phyloP scores from a whole-genome alignment of 2,329 filamentous ascomycete species.

The Cordyceps cateniannulata region DNA sequence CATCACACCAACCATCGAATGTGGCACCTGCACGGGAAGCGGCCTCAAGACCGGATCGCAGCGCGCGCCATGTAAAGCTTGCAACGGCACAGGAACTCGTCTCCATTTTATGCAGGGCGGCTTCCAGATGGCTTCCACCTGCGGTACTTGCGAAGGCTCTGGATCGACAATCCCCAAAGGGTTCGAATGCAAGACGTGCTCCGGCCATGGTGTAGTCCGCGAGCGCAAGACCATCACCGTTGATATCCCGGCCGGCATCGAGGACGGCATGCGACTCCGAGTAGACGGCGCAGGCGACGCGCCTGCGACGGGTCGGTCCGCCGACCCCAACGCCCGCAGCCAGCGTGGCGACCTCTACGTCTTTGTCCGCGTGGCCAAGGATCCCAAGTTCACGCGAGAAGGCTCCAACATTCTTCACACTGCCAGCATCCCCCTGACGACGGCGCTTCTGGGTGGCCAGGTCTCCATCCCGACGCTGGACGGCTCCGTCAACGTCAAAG shows the following conservation, averaged over 20 bases:
- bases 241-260: slow-evolving; percentile 91
- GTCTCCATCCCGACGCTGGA: slow-evolving; percentile 85
- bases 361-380: slow-evolving; percentile 79
- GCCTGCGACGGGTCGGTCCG: slow-evolving; percentile 65
- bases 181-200: slow-evolving; percentile 72
- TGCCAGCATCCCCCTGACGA: slow-evolving; percentile 84
- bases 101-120: slow-evolving; percentile 87
- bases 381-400: slow-evolving; percentile 80
- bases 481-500: slow-evolving; percentile 82
- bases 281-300: slow-evolving; percentile 84
- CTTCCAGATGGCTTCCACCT: slow-evolving; percentile 94
- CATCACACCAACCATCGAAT: slow-evolving; percentile 75
- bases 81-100: slow-evolving; percentile 78
- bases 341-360: slow-evolving; percentile 86
- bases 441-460: slow-evolving; percentile 85
- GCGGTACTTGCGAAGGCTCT: slow-evolving; percentile 70
- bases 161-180: slow-evolving; percentile 72
- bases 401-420: slow-evolving; percentile 92
- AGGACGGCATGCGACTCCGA: slow-evolving; percentile 89
- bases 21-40: slow-evolving; percentile 74
- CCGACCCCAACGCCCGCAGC: slow-evolving; percentile 56
- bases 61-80: slow-evolving; percentile 66
- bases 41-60: slow-evolving; percentile 78
- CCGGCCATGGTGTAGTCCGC: slow-evolving; percentile 75
- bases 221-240: slow-evolving; percentile 79